Evolutionary conservation across 2,329 filamentous ascomycete genomes (phyloP), one percentile per base, ranked within the genome.

Genomic region (Dothistroma pini): DNA sequence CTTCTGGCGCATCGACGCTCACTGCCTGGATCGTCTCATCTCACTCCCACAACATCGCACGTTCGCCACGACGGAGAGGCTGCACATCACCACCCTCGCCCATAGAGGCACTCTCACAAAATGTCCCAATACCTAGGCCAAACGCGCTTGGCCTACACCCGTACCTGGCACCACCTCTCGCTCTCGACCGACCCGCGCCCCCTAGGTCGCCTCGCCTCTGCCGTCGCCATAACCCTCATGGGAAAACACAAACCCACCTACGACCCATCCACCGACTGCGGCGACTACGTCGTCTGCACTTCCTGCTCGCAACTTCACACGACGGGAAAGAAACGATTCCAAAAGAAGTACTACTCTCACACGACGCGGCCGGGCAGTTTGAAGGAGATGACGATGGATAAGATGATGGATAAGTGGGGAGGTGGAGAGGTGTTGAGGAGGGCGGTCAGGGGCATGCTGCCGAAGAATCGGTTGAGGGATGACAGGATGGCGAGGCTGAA

Each of bases 201-300:
- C n/a, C 88, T 97, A 47, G 93, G 93, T 69, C 91, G 93, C 48
- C 84, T 97, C 56, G 93, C 93, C 63, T 91, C 89, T 57, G 87
- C 89, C 65, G 96, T 97, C 76, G 93, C 93, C 64, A 82, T 88
- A 57, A 83, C 91, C 63, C 86, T 97, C 56, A 97, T 97, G 93
- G 95, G 95, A 79, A 99, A 99, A 83, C 89, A 99, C 84, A 99
- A 99, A 80, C 95, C 95, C 22, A 96, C 95, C 77, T 99, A 87
- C 80, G 91, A 97, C 79, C 95, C 95, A 1, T 96, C 92, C 22
- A 97, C 93, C 63, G 95, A 99, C 83, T 97, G 95, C 83, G 95
- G 95, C 70, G 95, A 99, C 85, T 99, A 99, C 77, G 93, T 99
- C 12, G 93, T 99, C 0, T 61, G 51, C 35, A 93, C 95, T 41